phyloP scores from a whole-genome alignment of 2,329 filamentous ascomycete genomes.

The Epichloe aotearoae region DNA sequence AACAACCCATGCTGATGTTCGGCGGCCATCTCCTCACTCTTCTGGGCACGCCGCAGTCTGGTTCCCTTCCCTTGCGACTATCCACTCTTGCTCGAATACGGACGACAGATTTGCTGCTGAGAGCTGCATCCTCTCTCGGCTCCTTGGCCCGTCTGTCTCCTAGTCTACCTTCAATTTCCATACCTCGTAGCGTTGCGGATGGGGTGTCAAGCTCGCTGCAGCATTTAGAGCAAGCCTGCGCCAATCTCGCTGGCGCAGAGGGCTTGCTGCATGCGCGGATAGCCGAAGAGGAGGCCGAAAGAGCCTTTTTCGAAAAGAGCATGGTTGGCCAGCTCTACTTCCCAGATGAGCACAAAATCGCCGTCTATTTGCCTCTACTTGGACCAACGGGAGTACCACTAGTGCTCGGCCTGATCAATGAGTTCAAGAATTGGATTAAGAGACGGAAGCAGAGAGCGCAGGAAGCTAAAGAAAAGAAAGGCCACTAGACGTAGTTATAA shows the following conservation, averaged over 20 bases:
- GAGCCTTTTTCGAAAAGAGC: slow-evolving; percentile 94
- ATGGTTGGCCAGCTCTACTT: slow-evolving; percentile 99
- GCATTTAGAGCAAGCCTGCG: slow-evolving; percentile 66
- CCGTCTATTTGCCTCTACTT: slow-evolving; percentile 83
- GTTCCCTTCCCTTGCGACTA: slow-evolving; percentile 73
- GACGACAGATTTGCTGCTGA: slow-evolving; percentile 71
- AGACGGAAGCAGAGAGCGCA: slow-evolving; percentile 31
- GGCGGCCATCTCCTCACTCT: slow-evolving; percentile 81
- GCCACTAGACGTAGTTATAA: slow-evolving; percentile 11
- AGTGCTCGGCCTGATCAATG: slow-evolving; percentile 70
- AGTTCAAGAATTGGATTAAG: slow-evolving; percentile 52
- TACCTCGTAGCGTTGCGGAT: slow-evolving; percentile 73
- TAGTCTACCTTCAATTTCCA: slow-evolving; percentile 79
- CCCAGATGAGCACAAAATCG: slow-evolving; percentile 95
- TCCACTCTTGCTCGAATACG: slow-evolving; percentile 77
- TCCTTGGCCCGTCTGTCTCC: slow-evolving; percentile 75
- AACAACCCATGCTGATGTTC: slow-evolving; percentile 76
- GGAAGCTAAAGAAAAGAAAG: slow-evolving; percentile 25
- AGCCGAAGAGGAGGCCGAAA: slow-evolving; percentile 79
- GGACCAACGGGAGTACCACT: slow-evolving; percentile 86
- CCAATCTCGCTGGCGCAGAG: slow-evolving; percentile 48
- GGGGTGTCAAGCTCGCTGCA: slow-evolving; percentile 69
- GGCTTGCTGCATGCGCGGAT: slow-evolving; percentile 71
- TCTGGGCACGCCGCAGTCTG: slow-evolving; percentile 69
- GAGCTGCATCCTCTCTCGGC: slow-evolving; percentile 87